Conservation (phyloP, 495 filamentous ascomycete species). For the Xylaria venustula region DNA sequence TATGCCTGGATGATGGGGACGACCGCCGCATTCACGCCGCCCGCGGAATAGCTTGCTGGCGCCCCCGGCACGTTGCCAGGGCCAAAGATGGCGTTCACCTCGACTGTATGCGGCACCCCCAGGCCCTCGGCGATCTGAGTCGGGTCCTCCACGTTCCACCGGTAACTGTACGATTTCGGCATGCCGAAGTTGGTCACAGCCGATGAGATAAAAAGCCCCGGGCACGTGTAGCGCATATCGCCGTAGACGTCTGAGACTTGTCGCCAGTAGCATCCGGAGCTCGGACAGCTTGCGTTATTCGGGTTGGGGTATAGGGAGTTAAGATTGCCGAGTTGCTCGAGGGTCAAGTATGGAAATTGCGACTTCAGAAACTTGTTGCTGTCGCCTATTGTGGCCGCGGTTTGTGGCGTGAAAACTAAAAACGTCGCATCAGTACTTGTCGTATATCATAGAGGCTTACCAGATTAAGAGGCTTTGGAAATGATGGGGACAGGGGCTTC, state of each 20-base stretch:
- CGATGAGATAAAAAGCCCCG: conserved; percentile 55
- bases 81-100: conserved; percentile 62
- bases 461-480: not conserved
- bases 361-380: conserved; percentile 58
- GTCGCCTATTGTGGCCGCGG: conserved; percentile 41
- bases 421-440: not conserved
- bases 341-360: conserved; percentile 61
- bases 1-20: conserved; percentile 62
- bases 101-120: conserved; percentile 63
- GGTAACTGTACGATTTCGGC: conserved; percentile 58
- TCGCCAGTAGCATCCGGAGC: conserved; percentile 54
- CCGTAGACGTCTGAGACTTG: conserved; percentile 65
- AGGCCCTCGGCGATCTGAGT: conserved; percentile 45
- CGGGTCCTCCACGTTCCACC: conserved; percentile 62
- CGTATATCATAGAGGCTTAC: not conserved
- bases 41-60: conserved; percentile 54
- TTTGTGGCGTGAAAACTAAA: conserved; percentile 52
- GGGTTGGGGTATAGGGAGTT: conserved; percentile 58
- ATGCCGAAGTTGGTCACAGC: conserved; percentile 37
- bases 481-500: no score
- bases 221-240: conserved; percentile 74
- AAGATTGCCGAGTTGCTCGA: conserved; percentile 52
- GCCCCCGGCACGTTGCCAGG: conserved; percentile 24
- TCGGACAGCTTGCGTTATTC: conserved; percentile 37
- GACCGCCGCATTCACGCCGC: conserved; percentile 48